Conservation (phyloP, 495 filamentous ascomycete species). For the Daldinia vernicosa region DNA sequence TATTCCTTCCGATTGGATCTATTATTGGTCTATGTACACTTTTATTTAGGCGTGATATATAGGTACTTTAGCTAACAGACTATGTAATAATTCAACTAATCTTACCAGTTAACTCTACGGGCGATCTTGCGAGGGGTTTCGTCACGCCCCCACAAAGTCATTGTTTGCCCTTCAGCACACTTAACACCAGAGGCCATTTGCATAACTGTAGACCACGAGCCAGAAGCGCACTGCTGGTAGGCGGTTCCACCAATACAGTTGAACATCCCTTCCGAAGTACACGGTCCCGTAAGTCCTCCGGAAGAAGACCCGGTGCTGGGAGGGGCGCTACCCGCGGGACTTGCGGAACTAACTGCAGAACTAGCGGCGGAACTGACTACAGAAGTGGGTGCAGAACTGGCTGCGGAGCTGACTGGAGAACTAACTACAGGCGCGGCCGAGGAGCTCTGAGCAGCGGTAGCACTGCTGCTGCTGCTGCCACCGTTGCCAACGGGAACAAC, state of each 20-base stretch:
- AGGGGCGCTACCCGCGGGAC: conserved; percentile 10
- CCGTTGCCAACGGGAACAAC: background rate
- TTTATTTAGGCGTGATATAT: too few relatives aligned
- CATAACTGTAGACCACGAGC: conserved; percentile 39
- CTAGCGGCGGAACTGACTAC: background rate
- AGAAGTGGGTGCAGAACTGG: background rate
- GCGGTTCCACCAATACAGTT: conserved; percentile 48
- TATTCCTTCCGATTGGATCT: too few relatives aligned
- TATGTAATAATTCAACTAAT: background rate
- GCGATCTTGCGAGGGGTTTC: conserved; percentile 11
- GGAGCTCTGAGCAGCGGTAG: conserved; percentile 14
- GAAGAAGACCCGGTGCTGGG: conserved; percentile 26
- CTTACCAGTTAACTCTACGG: conserved; percentile 6
- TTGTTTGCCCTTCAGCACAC: conserved; percentile 39
- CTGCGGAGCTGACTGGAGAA: background rate
- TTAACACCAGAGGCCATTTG: conserved; percentile 38
- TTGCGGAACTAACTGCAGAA: conserved; percentile 9
- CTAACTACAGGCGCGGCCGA: background rate
- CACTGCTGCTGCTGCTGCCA: background rate
- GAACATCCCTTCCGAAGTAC: conserved; percentile 44
- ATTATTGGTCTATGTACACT: too few relatives aligned
- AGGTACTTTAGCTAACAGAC: too few relatives aligned
- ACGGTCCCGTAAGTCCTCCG: conserved; percentile 42
- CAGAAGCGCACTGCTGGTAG: conserved; percentile 47
- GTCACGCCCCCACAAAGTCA: conserved; percentile 42